Evolutionary conservation across 371 early-diverging fungal species (phyloP), one percentile per base, ranked within the genome.

Genomic region (Mortierella sp.): DNA sequence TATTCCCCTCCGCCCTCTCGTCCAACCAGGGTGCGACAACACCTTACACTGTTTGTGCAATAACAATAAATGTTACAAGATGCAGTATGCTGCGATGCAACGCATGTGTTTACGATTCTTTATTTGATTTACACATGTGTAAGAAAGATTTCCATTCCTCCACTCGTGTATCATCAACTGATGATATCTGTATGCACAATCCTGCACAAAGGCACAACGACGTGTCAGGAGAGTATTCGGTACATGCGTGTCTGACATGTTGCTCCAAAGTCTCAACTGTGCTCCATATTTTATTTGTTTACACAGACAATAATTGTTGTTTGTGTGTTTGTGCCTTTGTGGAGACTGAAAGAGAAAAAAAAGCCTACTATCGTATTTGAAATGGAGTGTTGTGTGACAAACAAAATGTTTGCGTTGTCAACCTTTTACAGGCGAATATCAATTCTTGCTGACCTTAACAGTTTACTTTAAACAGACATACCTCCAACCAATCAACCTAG

Each of bases 341-440:
- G 52, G 52, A 52, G 52, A 24, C 52, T 20, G 24, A n/a, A 52
- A 52, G n/a, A 20, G 16, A 20, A 49, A 40, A 11, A 1, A 9
- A 40, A 40, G 43, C 43, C 43, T 11, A 40, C 43, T 58, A 24
- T 43, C 32, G 26, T 49, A 35, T 45, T 14, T 45, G n/a, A n/a
- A n/a, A n/a, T n/a, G n/a, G n/a, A n/a, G n/a, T n/a, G 57, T 59
- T 74, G 74, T 74, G 59, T 69, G 61, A 74, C 74, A 74, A 74
- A 74, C 69, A 73, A 47, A 47, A 58, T 49, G 64, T 63, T 35
- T 68, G 65, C 69, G 60, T 68, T 68, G 71, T 65, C 72, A 60
- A 14, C 66, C 60, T 24, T 37, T 51, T 1, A 72, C 26, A 72
- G 66, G 72, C 24, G 61, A 37, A 47, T 43, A 43, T 30, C 28